These are phyloP conservation scores for Peronosclerospora sorghi DNA, from an alignment of 352 stramenopile species.

Conservation along the genomic window DNA sequence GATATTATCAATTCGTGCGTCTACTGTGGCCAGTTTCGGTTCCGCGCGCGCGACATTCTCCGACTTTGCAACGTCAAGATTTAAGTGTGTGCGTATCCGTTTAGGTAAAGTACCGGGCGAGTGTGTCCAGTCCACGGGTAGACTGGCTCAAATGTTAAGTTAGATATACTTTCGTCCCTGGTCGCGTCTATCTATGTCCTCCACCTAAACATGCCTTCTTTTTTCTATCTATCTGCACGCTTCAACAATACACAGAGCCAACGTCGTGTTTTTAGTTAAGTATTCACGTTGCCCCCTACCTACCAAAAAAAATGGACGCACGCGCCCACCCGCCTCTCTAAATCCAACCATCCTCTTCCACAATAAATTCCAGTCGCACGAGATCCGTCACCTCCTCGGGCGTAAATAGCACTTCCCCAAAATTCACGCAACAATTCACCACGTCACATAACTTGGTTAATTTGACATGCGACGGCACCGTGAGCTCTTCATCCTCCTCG, in stretches of 20 bases:
- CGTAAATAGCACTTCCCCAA: constrained; percentile 40
- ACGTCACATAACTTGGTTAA: constrained; percentile 42
- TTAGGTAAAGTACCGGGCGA: too few relatives aligned
- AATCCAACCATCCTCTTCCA: constrained; percentile 77
- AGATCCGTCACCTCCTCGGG: constrained; percentile 48
- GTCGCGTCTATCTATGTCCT: too few relatives aligned
- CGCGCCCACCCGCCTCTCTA: constrained; percentile 14
- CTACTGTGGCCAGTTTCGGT: constrained; percentile 44
- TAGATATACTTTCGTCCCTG: too few relatives aligned
- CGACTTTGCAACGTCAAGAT: constrained; percentile 54
- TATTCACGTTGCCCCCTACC: not conserved
- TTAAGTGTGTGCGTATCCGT: constrained; percentile 9
- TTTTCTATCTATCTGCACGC: too few relatives aligned
- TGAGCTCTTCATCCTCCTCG: constrained; percentile 32
- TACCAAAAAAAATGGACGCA: constrained; percentile 9
- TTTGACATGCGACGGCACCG: constrained; percentile 23
- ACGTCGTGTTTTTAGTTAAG: not conserved
- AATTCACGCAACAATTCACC: constrained; percentile 55
- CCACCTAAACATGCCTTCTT: too few relatives aligned
- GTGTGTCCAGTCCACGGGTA: too few relatives aligned
- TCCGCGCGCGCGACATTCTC: constrained; percentile 36
- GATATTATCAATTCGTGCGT: constrained; percentile 59
- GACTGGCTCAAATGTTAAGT: too few relatives aligned
- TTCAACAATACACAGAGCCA: too few relatives aligned
- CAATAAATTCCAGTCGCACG: constrained; percentile 65